Evolutionary conservation across 805 yeast species (phyloP), one percentile per base, ranked within the genome.

Genomic region (Teunomyces lycoperdinae): DNA sequence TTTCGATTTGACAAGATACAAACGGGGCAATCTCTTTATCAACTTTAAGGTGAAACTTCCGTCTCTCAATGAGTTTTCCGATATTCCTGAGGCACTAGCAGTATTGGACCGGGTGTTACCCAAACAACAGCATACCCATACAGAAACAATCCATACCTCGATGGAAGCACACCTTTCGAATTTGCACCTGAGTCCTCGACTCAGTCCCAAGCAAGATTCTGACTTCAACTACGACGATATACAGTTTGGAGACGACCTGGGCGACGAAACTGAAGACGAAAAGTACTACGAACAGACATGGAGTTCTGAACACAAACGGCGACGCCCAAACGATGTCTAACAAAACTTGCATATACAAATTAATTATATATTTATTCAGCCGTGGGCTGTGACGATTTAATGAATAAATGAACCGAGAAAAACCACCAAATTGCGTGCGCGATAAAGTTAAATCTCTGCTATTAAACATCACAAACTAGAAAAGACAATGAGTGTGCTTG

Each of bases 31-130:
- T 44, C 61, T 73, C 31, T 71, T 62, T 50, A 68, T 73, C 31
- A 70, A 65, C 46, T 73, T 73, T 56, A 69, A 67, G 44, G 68
- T 73, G 29, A 57, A 56, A 41, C 46, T 72, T 26, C 77, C 77
- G 1, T 43, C 58, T 9, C 36, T 68, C 17, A 46, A 51, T 9
- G 66, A 64, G 9, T 68, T 72, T 45, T 48, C 51, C n/a, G 48
- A 43, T 36, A 55, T 59, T 30, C 56, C 45, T 2, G 51, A 52
- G 5, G 66, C 60, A 42, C 58, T 70, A 14, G 39, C 33, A 4
- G 27, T 36, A 4, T 57, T 70, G 47, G 43, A 32, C 6, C 47
- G 47, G 8, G 50, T 65, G 8, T 53, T 69, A 26, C 68, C 68
- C 10, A 16, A 14, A 41, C 13, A 13, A 32, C 14, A 26, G n/a